Conservation (phyloP, 1,284 basidiomycete genomes). For the Moesziomyces sp. region DNA sequence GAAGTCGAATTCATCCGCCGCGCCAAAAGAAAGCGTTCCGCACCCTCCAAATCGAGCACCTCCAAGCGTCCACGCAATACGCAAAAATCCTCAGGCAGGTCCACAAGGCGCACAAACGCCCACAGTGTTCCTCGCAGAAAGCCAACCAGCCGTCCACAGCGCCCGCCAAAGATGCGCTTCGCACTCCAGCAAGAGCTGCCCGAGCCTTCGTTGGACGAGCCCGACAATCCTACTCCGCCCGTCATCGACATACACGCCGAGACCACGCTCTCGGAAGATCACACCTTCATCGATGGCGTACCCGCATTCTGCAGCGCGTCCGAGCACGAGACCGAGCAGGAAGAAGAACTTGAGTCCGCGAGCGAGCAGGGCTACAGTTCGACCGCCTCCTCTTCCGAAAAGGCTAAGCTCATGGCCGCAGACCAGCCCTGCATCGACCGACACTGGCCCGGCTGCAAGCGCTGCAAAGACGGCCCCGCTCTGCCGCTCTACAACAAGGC, state of each 20-base stretch:
- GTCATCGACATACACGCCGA: slow-evolving; percentile 11
- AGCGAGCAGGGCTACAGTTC: slow-evolving; percentile 2
- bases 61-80: slow-evolving; percentile 21
- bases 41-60: background rate
- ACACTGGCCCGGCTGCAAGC: slow-evolving; percentile 39
- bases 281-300: slow-evolving; percentile 24
- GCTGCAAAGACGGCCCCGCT: slow-evolving; percentile 33
- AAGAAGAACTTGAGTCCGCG: background rate
- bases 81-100: background rate
- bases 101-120: slow-evolving; percentile 1
- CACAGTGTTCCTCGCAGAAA: slow-evolving; percentile 7
- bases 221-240: slow-evolving; percentile 1
- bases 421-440: slow-evolving; percentile 24
- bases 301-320: slow-evolving; percentile 9
- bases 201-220: slow-evolving; percentile 15
- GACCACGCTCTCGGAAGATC: background rate
- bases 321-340: slow-evolving; percentile 12
- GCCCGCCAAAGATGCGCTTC: slow-evolving; percentile 14
- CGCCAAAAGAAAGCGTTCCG: slow-evolving; percentile 14
- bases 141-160: background rate
- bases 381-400: slow-evolving; percentile 18
- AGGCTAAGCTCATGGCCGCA: slow-evolving; percentile 6
- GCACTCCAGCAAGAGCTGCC: slow-evolving; percentile 32
- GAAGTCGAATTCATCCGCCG: slow-evolving; percentile 8
- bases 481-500: slow-evolving; percentile 31